Evolutionary conservation across 306 rosid species (phyloP), one percentile per base, ranked within the genome.

Genomic region (Boehmeria nivea): DNA sequence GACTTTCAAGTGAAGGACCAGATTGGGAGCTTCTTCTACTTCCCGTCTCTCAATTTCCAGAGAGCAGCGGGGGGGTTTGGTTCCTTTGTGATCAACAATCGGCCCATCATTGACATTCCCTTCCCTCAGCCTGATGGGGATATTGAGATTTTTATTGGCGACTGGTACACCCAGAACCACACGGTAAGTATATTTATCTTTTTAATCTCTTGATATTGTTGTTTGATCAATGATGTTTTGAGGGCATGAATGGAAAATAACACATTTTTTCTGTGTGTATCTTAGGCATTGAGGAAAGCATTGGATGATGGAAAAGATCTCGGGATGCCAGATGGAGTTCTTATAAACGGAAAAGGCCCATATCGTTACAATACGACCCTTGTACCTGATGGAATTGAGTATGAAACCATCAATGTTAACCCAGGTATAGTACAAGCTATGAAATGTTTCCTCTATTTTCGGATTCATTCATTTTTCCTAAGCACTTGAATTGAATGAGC

Each of bases 341-440:
- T 90, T 51, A 87, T 90, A 42, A 90, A 90, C 68, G 98, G 98
- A 19, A 90, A 84, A 71, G 98, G 98, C 19, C 98, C 98, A 40
- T 90, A 57, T 66, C 88, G 66, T 60, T 90, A 84, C 71, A 86
- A 90, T 71, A 59, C 59, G 26, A 82, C 98, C 27, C 83, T 90
- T 16, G 94, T 90, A 42, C 86, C 94, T 19, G 51, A 54, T 23
- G 88, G 88, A 24, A 76, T 90, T 24, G 64, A 64, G 16, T 21
- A 68, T 38, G 94, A 82, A 66, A 59, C 80, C 52, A 56, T 90
- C 31, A 60, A 66, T 12, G 95, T 90, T 67, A 77, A 82, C 6
- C 94, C 94, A 49, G 97, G 97, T 90, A 70, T 37, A 18, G 26
- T 57, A 33, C 15, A 12, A 20, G 20, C 49, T 31, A 53, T 36